Evolutionary conservation across 805 yeast genomes (phyloP), one percentile per base, ranked within the genome.

Genomic region (Helenozyma baotianmanensis): DNA sequence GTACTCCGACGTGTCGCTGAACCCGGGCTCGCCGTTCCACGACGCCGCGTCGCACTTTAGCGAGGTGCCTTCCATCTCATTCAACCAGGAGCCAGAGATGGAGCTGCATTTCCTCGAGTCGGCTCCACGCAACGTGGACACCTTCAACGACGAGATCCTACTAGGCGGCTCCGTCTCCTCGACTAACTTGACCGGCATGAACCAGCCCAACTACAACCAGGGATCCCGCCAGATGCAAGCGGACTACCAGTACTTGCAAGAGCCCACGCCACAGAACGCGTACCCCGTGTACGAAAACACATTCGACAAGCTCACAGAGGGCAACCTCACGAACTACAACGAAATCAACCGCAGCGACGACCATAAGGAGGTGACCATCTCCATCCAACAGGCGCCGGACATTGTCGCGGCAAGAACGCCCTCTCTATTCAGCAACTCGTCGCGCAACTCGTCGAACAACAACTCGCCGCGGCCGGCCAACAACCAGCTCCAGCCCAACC

Each of bases 371-470:
- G 42, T 43, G 16, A 43, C 43, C 15, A 45, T 48, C 17, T 45
- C 54, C 19, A 51, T 51, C 23, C 50, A 53, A 3, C 49, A 35
- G 16, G 47, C 40, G 1, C 45, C 47, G 4, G 55, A 67, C n/a
- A 57, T 48, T 6, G 52, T 59, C 6, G 56, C 54, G 2, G 69
- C 68, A 4, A 60, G 56, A 25, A 76, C 80, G 0, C 81, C 81
- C 0, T 76, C 82, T 0, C 53, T 78, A 11, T 77, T 78, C 51
- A 68, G 76, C 30, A 67, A 72, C 38, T 71, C 81, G 1, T 58
- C 65, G 14, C 60, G 56, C 21, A 58, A 56, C 39, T 59, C 65
- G 1, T 52, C 59, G 0, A 39, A 36, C 13, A 39, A 36, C 29
- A 60, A 67, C 26, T 54, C 72, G 0, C 67, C 67, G 48, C 64